phyloP scores from a whole-genome alignment of 352 stramenopile genomes.

The Pythium monospermum region DNA sequence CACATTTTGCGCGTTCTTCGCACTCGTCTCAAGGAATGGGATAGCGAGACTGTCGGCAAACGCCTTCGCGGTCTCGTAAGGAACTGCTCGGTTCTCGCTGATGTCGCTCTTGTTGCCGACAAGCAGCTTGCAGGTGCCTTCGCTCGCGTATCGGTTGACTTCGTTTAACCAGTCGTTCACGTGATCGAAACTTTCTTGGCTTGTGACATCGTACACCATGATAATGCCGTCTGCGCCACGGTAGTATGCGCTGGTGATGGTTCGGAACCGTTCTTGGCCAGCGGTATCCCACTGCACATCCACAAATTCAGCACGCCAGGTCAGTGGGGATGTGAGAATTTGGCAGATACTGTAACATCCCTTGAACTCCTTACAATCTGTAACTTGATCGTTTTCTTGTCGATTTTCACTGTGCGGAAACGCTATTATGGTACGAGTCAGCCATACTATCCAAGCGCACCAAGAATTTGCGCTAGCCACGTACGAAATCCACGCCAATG shows the following conservation, averaged over 20 bases:
- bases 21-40: slow-evolving; percentile 87
- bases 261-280: slow-evolving; percentile 99
- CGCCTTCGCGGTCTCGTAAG: slow-evolving; percentile 90
- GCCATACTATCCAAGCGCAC: background rate
- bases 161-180: slow-evolving; percentile 98
- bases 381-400: slow-evolving; percentile 98
- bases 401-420: slow-evolving; percentile 99
- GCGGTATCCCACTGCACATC: slow-evolving; percentile 95
- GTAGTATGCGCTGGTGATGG: slow-evolving; percentile 99
- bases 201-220: slow-evolving; percentile 99
- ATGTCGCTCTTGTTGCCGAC: slow-evolving; percentile 99
- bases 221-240: slow-evolving; percentile 99
- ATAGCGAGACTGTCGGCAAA: slow-evolving; percentile 85
- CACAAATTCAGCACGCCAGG: background rate
- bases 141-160: slow-evolving; percentile 92
- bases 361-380: slow-evolving; percentile 98
- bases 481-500: slow-evolving; percentile 99
- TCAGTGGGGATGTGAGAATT: too few relatives aligned
- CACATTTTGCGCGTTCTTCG: slow-evolving; percentile 87
- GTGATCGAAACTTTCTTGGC: slow-evolving; percentile 97
- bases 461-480: slow-evolving; percentile 26
- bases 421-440: slow-evolving; percentile 64
- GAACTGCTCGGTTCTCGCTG: slow-evolving; percentile 91
- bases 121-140: slow-evolving; percentile 96
- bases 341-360: too few relatives aligned